A percentile compares a stretch with the other conserved stretches of the same genome.
Evolutionary conservation across 257 asterid genomes (phyloP).

Genomic region (Solanum virginianum): DNA sequence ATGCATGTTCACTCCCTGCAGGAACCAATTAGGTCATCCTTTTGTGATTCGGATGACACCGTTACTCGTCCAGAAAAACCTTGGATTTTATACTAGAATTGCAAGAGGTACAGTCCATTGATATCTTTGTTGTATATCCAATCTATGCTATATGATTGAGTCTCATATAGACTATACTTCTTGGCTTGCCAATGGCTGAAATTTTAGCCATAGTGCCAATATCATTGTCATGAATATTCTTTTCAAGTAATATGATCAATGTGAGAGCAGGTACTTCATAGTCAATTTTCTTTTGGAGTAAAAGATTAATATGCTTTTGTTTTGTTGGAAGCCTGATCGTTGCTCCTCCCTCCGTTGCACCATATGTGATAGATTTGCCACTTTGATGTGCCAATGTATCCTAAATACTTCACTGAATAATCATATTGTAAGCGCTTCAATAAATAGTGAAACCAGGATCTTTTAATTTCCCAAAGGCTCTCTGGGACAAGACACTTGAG

Average conservation of each 20-base stretch:
- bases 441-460: background rate
- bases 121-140: background rate
- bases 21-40: slow-evolving; percentile 71
- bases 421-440: background rate
- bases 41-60: slow-evolving; percentile 29
- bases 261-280: background rate
- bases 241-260: background rate
- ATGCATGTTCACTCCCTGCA: slow-evolving; percentile 9
- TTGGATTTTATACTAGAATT: slow-evolving; percentile 60
- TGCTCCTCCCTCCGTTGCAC: background rate
- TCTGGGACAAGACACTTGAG: slow-evolving; percentile 95
- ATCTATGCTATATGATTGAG: background rate
- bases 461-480: slow-evolving; percentile 40
- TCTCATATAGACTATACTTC: background rate
- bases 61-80: slow-evolving; percentile 63
- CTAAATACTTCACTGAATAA: background rate
- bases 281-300: background rate
- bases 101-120: slow-evolving; percentile 53
- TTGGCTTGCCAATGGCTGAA: no score
- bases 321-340: background rate
- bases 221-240: background rate
- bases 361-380: background rate
- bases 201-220: no score
- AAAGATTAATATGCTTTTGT: background rate
- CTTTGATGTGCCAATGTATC: background rate